Evolutionary conservation across 2,329 filamentous ascomycete species (phyloP), one percentile per base, ranked within the genome.

Genomic region (Aspergillus chevalieri): DNA sequence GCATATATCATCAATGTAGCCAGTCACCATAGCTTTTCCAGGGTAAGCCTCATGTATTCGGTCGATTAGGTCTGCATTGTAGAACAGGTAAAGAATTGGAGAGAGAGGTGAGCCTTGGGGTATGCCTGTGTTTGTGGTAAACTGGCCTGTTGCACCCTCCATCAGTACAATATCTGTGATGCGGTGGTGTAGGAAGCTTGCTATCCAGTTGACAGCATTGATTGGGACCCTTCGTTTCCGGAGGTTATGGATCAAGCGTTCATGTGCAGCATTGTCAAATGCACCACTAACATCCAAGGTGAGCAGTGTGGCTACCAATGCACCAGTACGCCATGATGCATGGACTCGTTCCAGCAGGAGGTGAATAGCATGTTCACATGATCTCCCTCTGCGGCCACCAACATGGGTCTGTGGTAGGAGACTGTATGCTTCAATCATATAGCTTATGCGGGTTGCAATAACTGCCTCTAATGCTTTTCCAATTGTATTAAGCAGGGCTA

Each of bases 401-500:
- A 55, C 41, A 6, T 58, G 43, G 38, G 15, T 47, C 1, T 38
- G 22, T 1, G 48, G 52, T 0, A 58, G 47, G 1, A 58, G 22
- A 0, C 19, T 3, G 19, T 55, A 33, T 12, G 47, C 24, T 12
- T 58, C 49, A 4, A 51, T 24, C 0, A 44, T 19, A 12, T 46
- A 53, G 8, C 30, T 42, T 8, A 58, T 48, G 3, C 49, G 24
- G 0, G 8, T 8, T 4, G 54, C 43, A 2, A 58, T 44, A 1
- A 54, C 30, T 2, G 48, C 8, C 33, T 57, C 51, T 1, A 58
- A 46, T 0, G 50, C 30, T 42, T 58, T 58, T 0, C 49, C 49
- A 17, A 58, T 5, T 2, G 48, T 53, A 34, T 52, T 47, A 21
- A 58, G 51, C 1, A 58, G 41, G 6, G 52, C 49, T 5, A 58